Conservation (phyloP, 768 basidiomycete species). For the Serendipita vermifera region DNA sequence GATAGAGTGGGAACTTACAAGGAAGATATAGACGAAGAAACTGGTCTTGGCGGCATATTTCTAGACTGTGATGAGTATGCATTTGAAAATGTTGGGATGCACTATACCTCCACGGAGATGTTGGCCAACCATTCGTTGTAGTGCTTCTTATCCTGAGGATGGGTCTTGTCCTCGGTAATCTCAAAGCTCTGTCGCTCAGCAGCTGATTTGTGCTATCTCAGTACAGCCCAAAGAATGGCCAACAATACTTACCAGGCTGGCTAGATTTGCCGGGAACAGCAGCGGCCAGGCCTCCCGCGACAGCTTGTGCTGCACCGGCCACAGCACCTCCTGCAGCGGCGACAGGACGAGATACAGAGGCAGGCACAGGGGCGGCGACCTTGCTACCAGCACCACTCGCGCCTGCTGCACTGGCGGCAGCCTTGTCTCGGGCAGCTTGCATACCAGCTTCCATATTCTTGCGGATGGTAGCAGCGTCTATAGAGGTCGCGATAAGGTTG, state of each 20-base stretch:
- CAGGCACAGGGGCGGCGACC: neutral
- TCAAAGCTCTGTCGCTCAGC: neutral
- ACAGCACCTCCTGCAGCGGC: neutral
- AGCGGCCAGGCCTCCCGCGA: neutral
- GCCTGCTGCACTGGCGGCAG: no score
- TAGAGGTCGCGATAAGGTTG: no score
- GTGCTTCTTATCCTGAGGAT: neutral
- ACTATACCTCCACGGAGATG: neutral
- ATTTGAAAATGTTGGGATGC: neutral
- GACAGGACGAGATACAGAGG: neutral
- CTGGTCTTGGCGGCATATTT: conserved; percentile 17
- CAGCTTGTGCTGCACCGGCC: neutral
- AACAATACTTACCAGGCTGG: neutral
- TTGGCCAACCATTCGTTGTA: neutral
- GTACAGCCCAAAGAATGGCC: neutral
- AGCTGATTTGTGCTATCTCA: neutral
- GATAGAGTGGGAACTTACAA: conserved; percentile 21
- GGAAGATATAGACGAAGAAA: conserved; percentile 36
- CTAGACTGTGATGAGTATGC: neutral
- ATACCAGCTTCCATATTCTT: neutral
- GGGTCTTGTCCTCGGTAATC: neutral
- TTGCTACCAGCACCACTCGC: neutral
- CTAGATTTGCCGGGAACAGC: neutral
- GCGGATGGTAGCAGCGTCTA: no score
- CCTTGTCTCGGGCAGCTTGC: neutral